phyloP scores from a whole-genome alignment of 2,329 filamentous ascomycete genomes.

The Remersonia thermophila region DNA sequence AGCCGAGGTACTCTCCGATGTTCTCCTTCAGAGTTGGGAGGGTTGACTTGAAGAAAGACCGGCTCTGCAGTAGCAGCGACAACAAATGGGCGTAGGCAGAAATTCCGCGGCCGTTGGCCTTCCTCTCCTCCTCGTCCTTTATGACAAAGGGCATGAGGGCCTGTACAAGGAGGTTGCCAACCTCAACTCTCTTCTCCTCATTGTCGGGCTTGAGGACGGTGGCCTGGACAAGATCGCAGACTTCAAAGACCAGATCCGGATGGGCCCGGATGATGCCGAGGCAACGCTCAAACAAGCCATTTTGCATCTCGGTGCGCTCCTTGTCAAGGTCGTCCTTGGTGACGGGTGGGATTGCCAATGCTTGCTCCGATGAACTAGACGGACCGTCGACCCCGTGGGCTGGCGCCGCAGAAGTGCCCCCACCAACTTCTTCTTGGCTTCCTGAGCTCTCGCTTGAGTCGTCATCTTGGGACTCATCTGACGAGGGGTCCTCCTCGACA shows the following conservation, averaged over 20 bases:
- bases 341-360: conserved; percentile 24
- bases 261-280: conserved; percentile 83
- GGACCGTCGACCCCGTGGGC: conserved; percentile 18
- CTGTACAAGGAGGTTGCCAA: conserved; percentile 71
- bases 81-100: conserved; percentile 87
- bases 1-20: conserved; percentile 62
- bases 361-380: conserved; percentile 14
- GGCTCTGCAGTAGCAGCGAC: conserved; percentile 72
- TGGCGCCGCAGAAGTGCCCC: conserved; percentile 13
- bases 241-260: conserved; percentile 76
- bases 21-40: conserved; percentile 64
- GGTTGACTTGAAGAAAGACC: conserved; percentile 65
- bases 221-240: conserved; percentile 73
- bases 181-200: conserved; percentile 51
- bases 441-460: conserved; percentile 6
- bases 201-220: conserved; percentile 50
- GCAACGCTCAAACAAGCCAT: conserved; percentile 75
- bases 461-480: conserved; percentile 18
- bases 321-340: conserved; percentile 72
- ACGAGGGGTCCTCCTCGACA: conserved; percentile 9
- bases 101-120: conserved; percentile 50
- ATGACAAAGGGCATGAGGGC: conserved; percentile 61
- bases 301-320: conserved; percentile 58
- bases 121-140: conserved; percentile 48
- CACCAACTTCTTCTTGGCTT: conserved; percentile 10